Base-by-base conservation (phyloP, 257 asterid species). In the Eustoma russellianum region DNA sequence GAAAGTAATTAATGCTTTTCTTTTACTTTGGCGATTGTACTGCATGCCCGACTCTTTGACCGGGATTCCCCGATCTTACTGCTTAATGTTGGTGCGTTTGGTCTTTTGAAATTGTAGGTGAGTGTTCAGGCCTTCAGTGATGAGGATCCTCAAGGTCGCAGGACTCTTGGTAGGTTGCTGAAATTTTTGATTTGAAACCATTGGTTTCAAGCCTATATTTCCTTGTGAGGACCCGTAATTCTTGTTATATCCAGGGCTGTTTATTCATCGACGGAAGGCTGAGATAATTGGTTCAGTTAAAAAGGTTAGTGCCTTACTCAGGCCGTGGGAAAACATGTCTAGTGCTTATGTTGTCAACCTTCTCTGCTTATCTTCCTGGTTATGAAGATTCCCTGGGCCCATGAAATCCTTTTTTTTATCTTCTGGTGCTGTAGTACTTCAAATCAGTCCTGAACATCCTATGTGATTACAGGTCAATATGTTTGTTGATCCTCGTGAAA, bases 121-220 rank as follows among this genome's bases (percentile, higher is more conserved):
- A 91, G 93, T 53, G 80, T 91, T 61, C 98, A 91, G 88, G 97
- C 98, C 60, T 91, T 91, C 66, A 82, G 86, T 50, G 91, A 91
- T 67, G 98, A 91, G 79, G 95, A 91, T 55, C 96, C 89, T 54
- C 97, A 87, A 80, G 98, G 98, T 56, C 88, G 97, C 40, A 90
- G 96, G 17, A 91, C 98, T 2, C 97, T 91, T 63, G 98, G 98
- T 91, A 80, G 52, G 19, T 66, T 54, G 55, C 33, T 33, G 40
- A 63, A 40, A 48, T 30, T 46, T 59, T 48, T 30, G 28, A 18
- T 49, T 2, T 34, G 35, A 18, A 53, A 41, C 62, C 50, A 19
- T 71, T 40, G 45, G 45, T 46, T 61, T 1, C n/a, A 40, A 34
- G 40, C 10, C 43, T 15, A 16, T 34, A 9, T 60, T 67, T 38